phyloP scores from a whole-genome alignment of 116 monocot genomes.

The Cymodocea nodosa region DNA sequence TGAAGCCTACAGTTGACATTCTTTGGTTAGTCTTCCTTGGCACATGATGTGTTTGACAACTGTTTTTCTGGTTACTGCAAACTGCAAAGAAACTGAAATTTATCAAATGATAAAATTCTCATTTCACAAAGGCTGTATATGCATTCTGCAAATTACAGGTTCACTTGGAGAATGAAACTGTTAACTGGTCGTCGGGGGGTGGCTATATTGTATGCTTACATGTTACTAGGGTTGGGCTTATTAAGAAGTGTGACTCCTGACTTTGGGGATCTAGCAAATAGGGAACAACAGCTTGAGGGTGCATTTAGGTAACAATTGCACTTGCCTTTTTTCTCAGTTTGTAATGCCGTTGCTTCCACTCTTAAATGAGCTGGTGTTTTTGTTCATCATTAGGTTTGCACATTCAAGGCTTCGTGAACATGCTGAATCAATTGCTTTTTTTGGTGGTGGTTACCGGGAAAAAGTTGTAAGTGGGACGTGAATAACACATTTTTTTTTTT shows the following conservation, averaged over 20 bases:
- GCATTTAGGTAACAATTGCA: constrained; percentile 75
- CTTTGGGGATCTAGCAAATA: constrained; percentile 82
- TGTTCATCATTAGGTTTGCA: constrained; percentile 48
- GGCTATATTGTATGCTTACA: constrained; percentile 89
- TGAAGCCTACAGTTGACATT: constrained; percentile 93
- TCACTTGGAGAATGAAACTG: constrained; percentile 98
- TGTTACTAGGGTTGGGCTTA: constrained; percentile 91
- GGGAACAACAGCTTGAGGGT: constrained; percentile 92
- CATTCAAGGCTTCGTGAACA: constrained; percentile 88
- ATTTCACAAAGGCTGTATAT: no score
- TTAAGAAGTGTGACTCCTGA: constrained; percentile 87
- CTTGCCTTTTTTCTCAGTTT: constrained; percentile 22
- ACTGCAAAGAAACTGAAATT: no score
- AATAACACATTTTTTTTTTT: no score
- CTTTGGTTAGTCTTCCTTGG: constrained; percentile 74
- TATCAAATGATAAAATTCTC: no score
- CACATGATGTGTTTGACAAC: constrained; percentile 56
- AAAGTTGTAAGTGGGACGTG: constrained; percentile 51
- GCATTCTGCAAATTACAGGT: constrained; percentile 45
- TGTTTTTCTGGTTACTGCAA: constrained; percentile 25
- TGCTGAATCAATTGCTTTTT: constrained; percentile 99
- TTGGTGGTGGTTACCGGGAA: constrained; percentile 95
- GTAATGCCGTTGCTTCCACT: not conserved
- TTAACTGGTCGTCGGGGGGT: constrained; percentile 89
- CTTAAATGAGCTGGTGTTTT: not conserved